Base-by-base conservation (phyloP, 495 filamentous ascomycete genomes). In the Penicillium dipodomyicola region DNA sequence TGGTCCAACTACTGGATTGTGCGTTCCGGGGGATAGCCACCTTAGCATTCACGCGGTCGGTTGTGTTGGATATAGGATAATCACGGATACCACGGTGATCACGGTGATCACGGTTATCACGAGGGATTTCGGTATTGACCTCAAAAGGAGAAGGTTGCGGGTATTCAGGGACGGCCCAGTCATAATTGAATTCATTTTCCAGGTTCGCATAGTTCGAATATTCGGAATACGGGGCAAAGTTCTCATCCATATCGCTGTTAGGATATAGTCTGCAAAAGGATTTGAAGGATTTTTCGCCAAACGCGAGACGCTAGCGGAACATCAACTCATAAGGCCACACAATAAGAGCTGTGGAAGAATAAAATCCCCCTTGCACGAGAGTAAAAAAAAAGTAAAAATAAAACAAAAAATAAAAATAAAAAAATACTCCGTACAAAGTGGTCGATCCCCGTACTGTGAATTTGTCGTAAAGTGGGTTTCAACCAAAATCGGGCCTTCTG, bases 1-100 rank as follows among this genome's bases (percentile, higher is more conserved):
- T 72, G 40, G 67, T 69, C 61, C 61, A 64, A 48, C 45, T 61
- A 58, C 51, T 63, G 15, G 67, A 40, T 30, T 62, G 67, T 3
- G 62, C 40, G n/a, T 65, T 65, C 30, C 75, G 65, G 23, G 75
- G 72, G 11, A 77, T 78, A 19, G 68, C 54, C 3, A 78, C 72
- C 63, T 76, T 78, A 17, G 68, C 54, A 41, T 69, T 71, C 46
- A 50, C 42, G 12, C 58, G 65, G 30, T 72, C 63, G 8, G 44
- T 55, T 46, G 63, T 22, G 14, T 58, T 47, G 50, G 49, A 27
- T 2, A 51, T 29, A 23, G 59, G 37, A 52, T 56, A 43, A 43
- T 67, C 64, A 30, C 22, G 44, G n/a, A 17, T 9, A 39, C n/a
- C 35, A 39, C 51, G 35, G 37, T 58, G 54, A 4, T 17, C 35